Conservation (phyloP, 768 basidiomycete species). For the Gautieria morchelliformis region DNA sequence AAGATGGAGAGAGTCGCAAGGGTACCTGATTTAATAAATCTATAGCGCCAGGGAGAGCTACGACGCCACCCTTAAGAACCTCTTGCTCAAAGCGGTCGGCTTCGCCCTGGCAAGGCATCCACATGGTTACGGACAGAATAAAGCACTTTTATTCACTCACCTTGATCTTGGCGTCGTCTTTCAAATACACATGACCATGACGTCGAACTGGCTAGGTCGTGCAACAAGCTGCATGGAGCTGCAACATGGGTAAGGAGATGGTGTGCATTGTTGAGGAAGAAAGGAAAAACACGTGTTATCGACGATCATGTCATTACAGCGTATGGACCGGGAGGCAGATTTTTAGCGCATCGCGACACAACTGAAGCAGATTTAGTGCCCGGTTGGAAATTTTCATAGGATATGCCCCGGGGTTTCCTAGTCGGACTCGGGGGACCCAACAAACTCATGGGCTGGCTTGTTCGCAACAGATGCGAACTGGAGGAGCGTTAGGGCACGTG, state of each 20-base stretch:
- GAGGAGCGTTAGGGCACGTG: no score
- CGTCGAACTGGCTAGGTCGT: conserved; percentile 92
- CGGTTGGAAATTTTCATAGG: no score
- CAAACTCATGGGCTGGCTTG: no score
- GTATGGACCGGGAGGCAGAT: no score
- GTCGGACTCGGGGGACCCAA: no score
- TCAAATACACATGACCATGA: conserved; percentile 93
- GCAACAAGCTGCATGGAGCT: conserved; percentile 99
- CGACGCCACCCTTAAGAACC: conserved; percentile 55
- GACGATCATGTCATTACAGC: conserved; percentile 99
- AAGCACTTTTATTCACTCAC: conserved; percentile 26
- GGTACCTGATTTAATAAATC: conserved; percentile 45
- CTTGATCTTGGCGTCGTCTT: conserved; percentile 44
- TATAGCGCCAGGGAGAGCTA: conserved; percentile 57
- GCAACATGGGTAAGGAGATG: conserved; percentile 7
- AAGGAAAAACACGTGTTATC: conserved; percentile 80
- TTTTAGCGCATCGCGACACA: no score
- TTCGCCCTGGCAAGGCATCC: conserved; percentile 37
- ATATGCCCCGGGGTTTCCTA: no score
- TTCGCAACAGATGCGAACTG: no score
- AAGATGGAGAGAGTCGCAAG: background rate
- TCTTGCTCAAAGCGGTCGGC: conserved; percentile 70
- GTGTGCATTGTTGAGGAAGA: background rate
- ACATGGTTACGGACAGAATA: background rate
- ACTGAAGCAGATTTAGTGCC: no score